Evolutionary conservation across 345 rosid genomes (phyloP), one percentile per base, ranked within the genome.

Genomic region (Trapa incisa): DNA sequence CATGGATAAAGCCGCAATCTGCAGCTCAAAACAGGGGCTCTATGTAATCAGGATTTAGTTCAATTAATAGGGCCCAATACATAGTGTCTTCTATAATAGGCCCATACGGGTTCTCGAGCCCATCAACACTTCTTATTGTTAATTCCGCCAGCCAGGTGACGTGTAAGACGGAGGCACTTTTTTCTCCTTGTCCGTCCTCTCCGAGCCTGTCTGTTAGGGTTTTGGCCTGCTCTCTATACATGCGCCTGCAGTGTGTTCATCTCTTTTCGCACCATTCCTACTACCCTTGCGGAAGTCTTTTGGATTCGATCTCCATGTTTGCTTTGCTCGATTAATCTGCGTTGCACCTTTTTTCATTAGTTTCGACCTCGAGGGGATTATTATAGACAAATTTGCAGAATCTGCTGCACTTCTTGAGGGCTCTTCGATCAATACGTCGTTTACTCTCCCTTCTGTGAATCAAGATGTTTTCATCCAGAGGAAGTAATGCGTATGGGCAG

Each of bases 391-490:
- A 57, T 57, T 22, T 22, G 29, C 29, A 22, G 29, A 22, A 22
- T 22, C 11, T 29, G 35, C 2, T 6, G 29, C 61, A 2, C 35
- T 29, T 57, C 36, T 4, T 32, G 61, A 22, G 35, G 6, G 10
- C 0, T 7, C 6, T 32, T 29, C 29, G 37, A 57, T 57, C 32
- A 37, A 57, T 57, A 6, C 37, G 47, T 39, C 15, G 17, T n/a
- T 43, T 17, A 6, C 33, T 65, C 37, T 42, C 53, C 14, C 17
- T 32, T 11, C 5, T 63, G 69, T 53, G 77, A 67, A 43, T 47
- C 43, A 67, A 35, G 3, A 93, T 93, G 99, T 89, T 87, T 76
- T 77, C 87, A 6, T 80, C 95, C 22, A 85, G 99, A 85, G 97
- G 91, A 36, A 72, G 76, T 39, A 76, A 76, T 80, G 87, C 92